Evolutionary conservation across 495 filamentous ascomycete genomes (phyloP).

Genomic region (Chlorociboria aeruginascens): DNA sequence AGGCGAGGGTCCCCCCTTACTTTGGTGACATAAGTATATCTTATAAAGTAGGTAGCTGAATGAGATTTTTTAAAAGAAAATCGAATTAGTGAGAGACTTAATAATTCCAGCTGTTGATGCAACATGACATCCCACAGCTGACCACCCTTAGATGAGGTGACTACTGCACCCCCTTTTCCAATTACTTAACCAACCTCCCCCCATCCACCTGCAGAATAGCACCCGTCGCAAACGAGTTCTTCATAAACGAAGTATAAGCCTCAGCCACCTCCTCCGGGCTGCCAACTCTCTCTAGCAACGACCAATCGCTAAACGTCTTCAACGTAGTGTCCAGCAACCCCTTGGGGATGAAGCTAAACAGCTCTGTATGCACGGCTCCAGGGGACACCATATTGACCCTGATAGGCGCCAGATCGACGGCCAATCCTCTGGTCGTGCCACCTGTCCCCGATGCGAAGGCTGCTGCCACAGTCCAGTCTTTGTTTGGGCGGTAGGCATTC

Average conservation of each 20-base stretch:
- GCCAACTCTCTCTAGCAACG: slow-evolving; percentile 33
- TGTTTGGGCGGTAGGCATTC: slow-evolving; percentile 30
- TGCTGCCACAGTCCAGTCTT: slow-evolving; percentile 33
- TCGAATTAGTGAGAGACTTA: too few relatives aligned
- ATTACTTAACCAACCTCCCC: slow-evolving; percentile 1
- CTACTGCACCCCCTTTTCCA: background rate
- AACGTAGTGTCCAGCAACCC: slow-evolving; percentile 1
- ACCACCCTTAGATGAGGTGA: too few relatives aligned
- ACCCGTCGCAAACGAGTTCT: slow-evolving; percentile 40
- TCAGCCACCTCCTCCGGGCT: slow-evolving; percentile 46
- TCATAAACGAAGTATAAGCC: slow-evolving; percentile 51
- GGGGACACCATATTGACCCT: slow-evolving; percentile 48
- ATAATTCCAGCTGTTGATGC: too few relatives aligned
- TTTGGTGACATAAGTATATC: too few relatives aligned
- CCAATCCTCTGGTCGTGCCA: slow-evolving; percentile 36
- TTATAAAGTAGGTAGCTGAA: too few relatives aligned
- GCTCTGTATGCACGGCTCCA: slow-evolving; percentile 40
- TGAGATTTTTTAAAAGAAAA: too few relatives aligned
- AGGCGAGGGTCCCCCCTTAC: too few relatives aligned
- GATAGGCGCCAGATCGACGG: slow-evolving; percentile 43
- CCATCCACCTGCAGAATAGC: background rate
- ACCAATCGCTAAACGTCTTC: slow-evolving; percentile 12
- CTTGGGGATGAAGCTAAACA: slow-evolving; percentile 22
- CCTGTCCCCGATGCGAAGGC: slow-evolving; percentile 22
- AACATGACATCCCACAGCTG: too few relatives aligned